phyloP scores from a whole-genome alignment of 2,329 filamentous ascomycete species.

The Penicillium aurantiogriseum region DNA sequence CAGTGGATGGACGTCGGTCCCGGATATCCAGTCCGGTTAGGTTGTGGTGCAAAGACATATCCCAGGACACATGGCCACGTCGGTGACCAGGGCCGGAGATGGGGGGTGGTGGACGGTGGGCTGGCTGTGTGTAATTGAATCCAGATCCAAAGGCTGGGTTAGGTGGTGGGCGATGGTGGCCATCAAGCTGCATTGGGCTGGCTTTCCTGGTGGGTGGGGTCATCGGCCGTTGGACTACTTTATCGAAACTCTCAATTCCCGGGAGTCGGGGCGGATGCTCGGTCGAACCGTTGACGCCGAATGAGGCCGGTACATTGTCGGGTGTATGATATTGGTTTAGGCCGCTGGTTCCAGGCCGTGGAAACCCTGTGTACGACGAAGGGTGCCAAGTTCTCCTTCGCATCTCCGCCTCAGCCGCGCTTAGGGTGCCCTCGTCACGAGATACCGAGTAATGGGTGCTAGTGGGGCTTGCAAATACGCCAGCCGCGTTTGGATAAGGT shows the following conservation, averaged over 20 bases:
- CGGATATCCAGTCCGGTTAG: conserved; percentile 45
- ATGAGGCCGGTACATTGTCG: conserved; percentile 57
- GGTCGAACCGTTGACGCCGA: conserved; percentile 53
- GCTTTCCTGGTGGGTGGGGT: conserved; percentile 64
- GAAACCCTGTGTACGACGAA: conserved; percentile 61
- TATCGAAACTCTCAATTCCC: conserved; percentile 89
- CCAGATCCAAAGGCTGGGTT: conserved; percentile 33
- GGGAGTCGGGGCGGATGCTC: conserved; percentile 69
- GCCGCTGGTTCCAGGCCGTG: conserved; percentile 66
- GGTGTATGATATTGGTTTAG: conserved; percentile 74
- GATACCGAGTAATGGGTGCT: conserved; percentile 55
- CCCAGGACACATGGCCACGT: conserved; percentile 50
- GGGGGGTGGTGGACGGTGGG: conserved; percentile 40
- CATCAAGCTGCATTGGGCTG: conserved; percentile 77
- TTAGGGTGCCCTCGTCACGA: conserved; percentile 35
- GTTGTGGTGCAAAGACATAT: conserved; percentile 47
- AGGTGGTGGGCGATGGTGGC: conserved; percentile 37
- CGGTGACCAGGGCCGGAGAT: conserved; percentile 47
- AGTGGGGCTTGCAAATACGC: conserved; percentile 66
- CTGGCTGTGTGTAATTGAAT: conserved; percentile 36
- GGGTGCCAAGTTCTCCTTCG: conserved; percentile 89
- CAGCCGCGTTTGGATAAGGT: conserved; percentile 57
- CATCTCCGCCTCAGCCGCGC: conserved; percentile 67
- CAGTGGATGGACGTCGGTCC: conserved; percentile 37
- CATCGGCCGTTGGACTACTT: conserved; percentile 59